Evolutionary conservation across 345 rosid species (phyloP), one percentile per base, ranked within the genome.

Genomic region (Citrus trifoliata): DNA sequence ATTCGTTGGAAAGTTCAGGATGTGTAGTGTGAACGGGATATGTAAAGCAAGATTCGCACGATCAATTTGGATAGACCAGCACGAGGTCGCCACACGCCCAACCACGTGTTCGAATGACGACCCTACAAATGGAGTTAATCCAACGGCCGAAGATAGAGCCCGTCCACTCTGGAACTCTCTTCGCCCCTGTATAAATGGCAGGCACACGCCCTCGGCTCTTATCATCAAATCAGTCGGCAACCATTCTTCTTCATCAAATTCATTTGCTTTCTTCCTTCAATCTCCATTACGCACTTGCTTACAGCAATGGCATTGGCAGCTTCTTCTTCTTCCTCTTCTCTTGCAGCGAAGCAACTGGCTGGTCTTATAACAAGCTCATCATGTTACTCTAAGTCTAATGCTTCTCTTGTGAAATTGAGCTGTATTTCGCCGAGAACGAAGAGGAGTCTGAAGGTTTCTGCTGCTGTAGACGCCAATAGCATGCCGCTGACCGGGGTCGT

Each of bases 31-130:
- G 78, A 75, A 75, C 63, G 3, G 10, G 24, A 7, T 61, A 71
- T 71, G 33, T 71, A 18, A 60, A 37, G 80, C 33, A 73, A 61
- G 53, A 28, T 78, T 53, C 74, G 81, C 67, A 12, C 76, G 30
- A 35, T 35, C 86, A 56, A 65, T 67, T 75, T 85, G 75, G 77
- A 38, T 80, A 48, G 42, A 59, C 78, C 89, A 70, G 76, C 97
- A 90, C 88, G 92, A 84, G 97, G 67, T 56, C 75, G 13, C 89
- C 97, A 93, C 97, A 89, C 90, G 97, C 92, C 81, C 1, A 19
- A 19, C 28, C 80, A 82, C 82, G 83, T 86, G 93, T 25, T 25
- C 2, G 4, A 6, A 71, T 73, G 69, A 1, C 0, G 0, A 2
- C 83, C 85, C 32, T 85, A 85, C 84, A 85, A 46, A 42, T 30